Evolutionary conservation across 352 stramenopile genomes (phyloP).

Genomic region (Pythium angustatum): DNA sequence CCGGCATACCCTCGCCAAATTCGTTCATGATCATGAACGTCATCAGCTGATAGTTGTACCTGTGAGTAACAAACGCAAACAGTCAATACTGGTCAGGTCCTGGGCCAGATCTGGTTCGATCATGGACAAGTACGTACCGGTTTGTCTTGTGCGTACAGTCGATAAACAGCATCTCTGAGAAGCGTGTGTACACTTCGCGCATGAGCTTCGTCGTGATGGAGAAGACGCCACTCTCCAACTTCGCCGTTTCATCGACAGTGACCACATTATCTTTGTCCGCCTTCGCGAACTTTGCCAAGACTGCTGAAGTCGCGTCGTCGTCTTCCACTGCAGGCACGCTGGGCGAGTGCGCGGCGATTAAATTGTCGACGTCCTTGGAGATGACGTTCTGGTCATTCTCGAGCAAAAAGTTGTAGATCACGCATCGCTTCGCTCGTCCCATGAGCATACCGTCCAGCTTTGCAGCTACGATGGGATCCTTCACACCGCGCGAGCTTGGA

Average conservation of each 20-base stretch:
- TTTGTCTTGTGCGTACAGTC: slow-evolving; percentile 34
- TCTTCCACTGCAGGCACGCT: background rate
- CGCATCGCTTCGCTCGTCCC: too few species aligned
- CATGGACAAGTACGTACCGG: slow-evolving; percentile 7
- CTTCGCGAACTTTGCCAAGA: background rate
- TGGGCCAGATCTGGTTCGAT: background rate
- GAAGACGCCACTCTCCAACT: slow-evolving; percentile 17
- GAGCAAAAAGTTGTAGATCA: slow-evolving; percentile 7
- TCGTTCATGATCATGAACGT: slow-evolving; percentile 17
- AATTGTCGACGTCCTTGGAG: slow-evolving; percentile 9
- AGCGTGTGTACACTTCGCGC: slow-evolving; percentile 6
- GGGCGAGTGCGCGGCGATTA: background rate
- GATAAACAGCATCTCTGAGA: slow-evolving; percentile 20
- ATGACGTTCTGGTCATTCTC: slow-evolving; percentile 9
- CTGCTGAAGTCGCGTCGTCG: background rate
- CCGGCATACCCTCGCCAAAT: background rate
- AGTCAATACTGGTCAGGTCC: background rate
- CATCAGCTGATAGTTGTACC: slow-evolving; percentile 22
- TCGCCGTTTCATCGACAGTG: slow-evolving; percentile 8
- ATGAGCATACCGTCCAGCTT: too few species aligned
- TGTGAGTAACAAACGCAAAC: background rate
- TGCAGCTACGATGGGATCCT: background rate
- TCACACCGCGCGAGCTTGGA: background rate
- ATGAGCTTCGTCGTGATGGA: slow-evolving; percentile 17
- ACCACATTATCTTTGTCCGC: background rate